Base-by-base conservation (phyloP, 2,329 filamentous ascomycete genomes). In the Ophiostoma fasciatum region DNA sequence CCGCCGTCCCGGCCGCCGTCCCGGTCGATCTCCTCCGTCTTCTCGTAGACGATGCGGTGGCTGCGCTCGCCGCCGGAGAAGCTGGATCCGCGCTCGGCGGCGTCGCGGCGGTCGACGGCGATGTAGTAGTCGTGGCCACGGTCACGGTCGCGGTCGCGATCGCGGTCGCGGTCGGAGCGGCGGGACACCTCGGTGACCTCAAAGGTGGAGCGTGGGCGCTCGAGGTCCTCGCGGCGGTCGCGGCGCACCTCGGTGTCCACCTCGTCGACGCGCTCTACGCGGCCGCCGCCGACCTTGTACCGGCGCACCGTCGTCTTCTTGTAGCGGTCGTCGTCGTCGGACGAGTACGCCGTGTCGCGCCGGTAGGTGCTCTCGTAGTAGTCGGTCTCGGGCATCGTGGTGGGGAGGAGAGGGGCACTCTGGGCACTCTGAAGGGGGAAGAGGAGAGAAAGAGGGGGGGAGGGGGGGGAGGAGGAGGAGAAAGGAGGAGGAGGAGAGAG, bases 161-260 rank as follows among this genome's bases (percentile, higher is more conserved):
- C 39, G 13, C 38, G 29, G 19, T 45, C 39, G 23, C 46, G 42
- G 8, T 52, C 48, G 26, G 46, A 46, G 31, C 45, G 51, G 33
- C 46, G 47, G 18, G 36, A 28, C 20, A 47, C 45, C 18, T 48
- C 46, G 2, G 50, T 52, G 2, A 56, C 49, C 18, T 69, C 67
- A 39, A 62, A 57, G 31, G 60, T 58, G n/a, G 68, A 71, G 38
- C 64, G 62, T 18, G 67, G 64, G 9, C 65, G 60, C 37, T 69
- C 66, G 25, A 62, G 61, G 22, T 58, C 53, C 30, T 62, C 59
- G 33, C 48, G 44, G 38, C 54, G 51, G 30, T 61, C 55, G 38
- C 43, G 51, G 19, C 28, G 35, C 34, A 22, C 21, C 6, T 10
- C 6, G 21, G 6, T 10, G 21, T 10, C 10, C 6, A 6, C 21